Base-by-base conservation (phyloP, 306 rosid species). In the Trifolium fragiferum region DNA sequence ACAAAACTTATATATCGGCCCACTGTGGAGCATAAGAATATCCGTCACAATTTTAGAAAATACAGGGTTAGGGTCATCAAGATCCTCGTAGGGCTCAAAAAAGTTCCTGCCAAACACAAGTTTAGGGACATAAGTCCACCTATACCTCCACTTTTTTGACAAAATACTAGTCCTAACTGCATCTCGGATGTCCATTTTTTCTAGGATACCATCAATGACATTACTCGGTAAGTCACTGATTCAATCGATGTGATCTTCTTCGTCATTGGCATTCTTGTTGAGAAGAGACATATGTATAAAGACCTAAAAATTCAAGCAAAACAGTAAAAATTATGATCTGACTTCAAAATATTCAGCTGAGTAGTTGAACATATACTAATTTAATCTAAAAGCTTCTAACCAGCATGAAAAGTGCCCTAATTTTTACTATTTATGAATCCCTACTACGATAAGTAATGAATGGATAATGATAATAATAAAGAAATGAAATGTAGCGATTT, bases 161-260 rank as follows among this genome's bases (percentile, higher is more conserved):
- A 68, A 49, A 60, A 80, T 38, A 61, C 67, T 68, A 8, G 80
- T 80, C 53, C 37, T 60, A 9, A 61, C 37, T 2, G 14, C 9
- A 0, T 68, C 84, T 11, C 15, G 0, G 35, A 75, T 27, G 6
- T 49, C 6, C 51, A 80, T 27, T 43, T 20, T 2, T 13, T 1
- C 4, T n/a, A 80, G 8, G 43, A 75, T 80, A 40, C 1, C 1
- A 50, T 61, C 68, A 51, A 74, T 60, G 10, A 80, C 53, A 51
- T 80, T 51, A 16, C 13, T 40, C 25, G 80, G 84, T 6, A 74
- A 41, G 23, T 68, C 53, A 68, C 61, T 80, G 72, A 80, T 60
- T 7, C 61, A 16, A 65, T 80, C 83, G 23, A 7, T 19, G 25
- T 32, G n/a, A 16, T 8, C 64, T 10, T 1, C 15, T 10, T 12